Percentiles rank a stretch among this genome's conserved stretches.
phyloP scores from a whole-genome alignment of 257 asterid species.

The Salvia rosmarinus region DNA sequence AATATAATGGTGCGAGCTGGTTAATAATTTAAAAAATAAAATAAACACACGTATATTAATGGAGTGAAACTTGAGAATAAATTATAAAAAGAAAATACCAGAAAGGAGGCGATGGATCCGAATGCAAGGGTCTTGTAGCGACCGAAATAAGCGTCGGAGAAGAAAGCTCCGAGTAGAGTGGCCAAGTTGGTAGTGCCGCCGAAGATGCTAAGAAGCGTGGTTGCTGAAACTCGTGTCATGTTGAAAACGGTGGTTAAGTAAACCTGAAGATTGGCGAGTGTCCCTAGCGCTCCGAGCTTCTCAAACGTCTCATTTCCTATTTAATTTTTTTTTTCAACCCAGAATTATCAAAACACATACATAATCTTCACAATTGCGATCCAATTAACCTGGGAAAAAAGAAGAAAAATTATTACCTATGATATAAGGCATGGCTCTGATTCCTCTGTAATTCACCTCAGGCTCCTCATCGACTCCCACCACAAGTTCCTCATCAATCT shows the following conservation, averaged over 20 bases:
- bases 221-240: conserved; percentile 61
- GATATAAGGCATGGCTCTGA: conserved; percentile 82
- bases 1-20: too few species aligned
- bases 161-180: conserved; percentile 65
- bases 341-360: not conserved
- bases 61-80: not conserved
- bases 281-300: conserved; percentile 76
- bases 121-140: conserved; percentile 70
- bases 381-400: not conserved
- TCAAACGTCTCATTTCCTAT: conserved; percentile 79
- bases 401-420: conserved; percentile 45
- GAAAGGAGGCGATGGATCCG: conserved; percentile 67
- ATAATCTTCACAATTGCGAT: not conserved
- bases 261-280: conserved; percentile 62
- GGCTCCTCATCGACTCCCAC: conserved; percentile 43
- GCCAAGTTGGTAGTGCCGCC: conserved; percentile 75
- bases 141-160: conserved; percentile 73
- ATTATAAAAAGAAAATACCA: conserved; percentile 42
- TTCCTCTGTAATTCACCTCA: conserved; percentile 63
- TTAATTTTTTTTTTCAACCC: not conserved
- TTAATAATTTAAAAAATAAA: too few species aligned
- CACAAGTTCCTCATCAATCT: conserved; percentile 9
- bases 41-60: too few species aligned
- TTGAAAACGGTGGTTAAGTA: conserved; percentile 72
- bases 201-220: conserved; percentile 66